Evolutionary conservation across 805 yeast genomes (phyloP).

Genomic region (Millerozyma acaciae): DNA sequence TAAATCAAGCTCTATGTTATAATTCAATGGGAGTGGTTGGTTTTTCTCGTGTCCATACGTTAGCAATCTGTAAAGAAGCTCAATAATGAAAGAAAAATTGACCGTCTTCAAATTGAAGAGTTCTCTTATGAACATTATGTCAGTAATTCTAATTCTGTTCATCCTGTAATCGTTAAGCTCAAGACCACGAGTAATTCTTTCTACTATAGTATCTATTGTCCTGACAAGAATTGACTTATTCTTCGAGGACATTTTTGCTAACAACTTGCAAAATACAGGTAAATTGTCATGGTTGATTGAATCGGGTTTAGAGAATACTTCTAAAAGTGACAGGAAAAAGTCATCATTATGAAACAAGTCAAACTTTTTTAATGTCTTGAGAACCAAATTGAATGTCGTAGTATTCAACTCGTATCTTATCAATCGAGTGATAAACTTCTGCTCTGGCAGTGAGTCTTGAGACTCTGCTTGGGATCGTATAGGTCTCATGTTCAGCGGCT

Average conservation of each 20-base stretch:
- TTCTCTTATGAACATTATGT: conserved; percentile 57
- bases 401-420: conserved; percentile 48
- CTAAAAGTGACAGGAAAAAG: conserved; percentile 29
- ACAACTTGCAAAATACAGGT: conserved; percentile 43
- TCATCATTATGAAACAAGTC: conserved; percentile 44
- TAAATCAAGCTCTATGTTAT: conserved; percentile 47
- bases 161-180: conserved; percentile 58
- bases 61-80: conserved; percentile 52
- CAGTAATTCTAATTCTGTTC: conserved; percentile 60
- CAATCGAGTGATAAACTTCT: conserved; percentile 32
- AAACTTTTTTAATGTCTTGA: conserved; percentile 35
- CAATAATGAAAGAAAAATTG: conserved; percentile 42
- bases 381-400: conserved; percentile 19
- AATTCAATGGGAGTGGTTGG: conserved; percentile 49
- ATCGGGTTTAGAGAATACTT: conserved; percentile 57
- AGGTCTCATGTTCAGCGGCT: conserved; percentile 6
- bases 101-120: conserved; percentile 49
- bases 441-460: conserved; percentile 29
- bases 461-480: conserved; percentile 3
- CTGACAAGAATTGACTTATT: conserved; percentile 39
- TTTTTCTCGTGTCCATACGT: conserved; percentile 63
- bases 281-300: conserved; percentile 57
- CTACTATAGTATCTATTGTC: conserved; percentile 61
- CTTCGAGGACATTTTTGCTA: conserved; percentile 25
- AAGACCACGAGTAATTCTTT: conserved; percentile 59